Evolutionary conservation across 176 grass and related monocot genomes (phyloP).

Genomic region (Aechmea fasciata): DNA sequence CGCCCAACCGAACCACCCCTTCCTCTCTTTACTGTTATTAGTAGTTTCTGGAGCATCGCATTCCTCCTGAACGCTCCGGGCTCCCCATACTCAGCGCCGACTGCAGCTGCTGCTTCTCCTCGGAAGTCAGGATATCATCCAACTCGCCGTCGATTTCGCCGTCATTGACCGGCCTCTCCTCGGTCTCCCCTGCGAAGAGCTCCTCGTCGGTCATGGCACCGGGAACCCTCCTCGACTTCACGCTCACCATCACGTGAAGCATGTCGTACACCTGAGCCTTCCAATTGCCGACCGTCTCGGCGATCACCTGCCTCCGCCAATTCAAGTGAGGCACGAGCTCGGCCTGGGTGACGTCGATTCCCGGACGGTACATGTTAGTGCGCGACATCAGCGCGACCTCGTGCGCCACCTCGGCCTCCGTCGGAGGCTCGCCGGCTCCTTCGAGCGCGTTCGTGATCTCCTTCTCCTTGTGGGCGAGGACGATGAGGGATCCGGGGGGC

Average conservation of each 20-base stretch:
- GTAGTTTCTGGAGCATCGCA: slow-evolving; percentile 39
- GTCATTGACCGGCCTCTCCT: slow-evolving; percentile 43
- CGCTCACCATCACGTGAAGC: slow-evolving; percentile 76
- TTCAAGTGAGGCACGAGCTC: slow-evolving; percentile 85
- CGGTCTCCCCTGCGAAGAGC: slow-evolving; percentile 60
- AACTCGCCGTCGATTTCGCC: slow-evolving; percentile 23
- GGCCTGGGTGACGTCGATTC: slow-evolving; percentile 91
- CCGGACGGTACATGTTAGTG: slow-evolving; percentile 93
- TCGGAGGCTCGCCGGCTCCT: slow-evolving; percentile 75
- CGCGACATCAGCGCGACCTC: slow-evolving; percentile 91
- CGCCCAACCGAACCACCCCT: slow-evolving; percentile 79
- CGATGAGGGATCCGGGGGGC: slow-evolving; percentile 74
- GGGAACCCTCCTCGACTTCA: slow-evolving; percentile 83
- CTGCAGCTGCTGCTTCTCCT: slow-evolving; percentile 92
- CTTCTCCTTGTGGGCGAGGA: slow-evolving; percentile 85
- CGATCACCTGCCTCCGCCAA: slow-evolving; percentile 79
- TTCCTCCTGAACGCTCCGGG: slow-evolving; percentile 44
- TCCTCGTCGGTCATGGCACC: slow-evolving; percentile 96
- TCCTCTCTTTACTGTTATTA: slow-evolving; percentile 59
- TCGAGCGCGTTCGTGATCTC: slow-evolving; percentile 91
- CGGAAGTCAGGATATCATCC: slow-evolving; percentile 68
- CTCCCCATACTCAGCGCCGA: slow-evolving; percentile 61
- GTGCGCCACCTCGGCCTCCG: slow-evolving; percentile 74
- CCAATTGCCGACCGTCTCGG: slow-evolving; percentile 69
- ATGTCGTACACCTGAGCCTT: slow-evolving; percentile 94